Conservation (phyloP, 140 eudicot genomes). For the Stevia rebaudiana region DNA sequence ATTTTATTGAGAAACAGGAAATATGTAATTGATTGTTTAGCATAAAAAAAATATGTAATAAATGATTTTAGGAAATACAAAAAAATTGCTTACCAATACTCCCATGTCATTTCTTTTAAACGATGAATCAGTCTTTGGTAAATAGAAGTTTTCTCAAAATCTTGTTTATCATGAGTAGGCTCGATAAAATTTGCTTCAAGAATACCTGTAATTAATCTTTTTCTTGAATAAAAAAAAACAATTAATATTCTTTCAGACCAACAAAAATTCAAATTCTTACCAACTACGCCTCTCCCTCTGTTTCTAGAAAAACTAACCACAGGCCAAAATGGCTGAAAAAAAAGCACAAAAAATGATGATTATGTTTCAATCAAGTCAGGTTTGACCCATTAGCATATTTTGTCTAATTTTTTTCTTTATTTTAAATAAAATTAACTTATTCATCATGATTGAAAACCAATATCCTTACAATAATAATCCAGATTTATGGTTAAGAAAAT, state of each 20-base stretch:
- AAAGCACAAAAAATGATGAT: not conserved
- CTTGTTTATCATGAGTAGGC: slow-evolving; percentile 87
- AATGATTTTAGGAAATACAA: not conserved
- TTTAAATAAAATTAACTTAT: not conserved
- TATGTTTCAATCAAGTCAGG: not conserved
- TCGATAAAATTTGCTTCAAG: slow-evolving; percentile 78
- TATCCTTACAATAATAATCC: not conserved
- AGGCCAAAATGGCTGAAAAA: slow-evolving; percentile 74
- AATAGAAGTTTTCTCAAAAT: slow-evolving; percentile 78
- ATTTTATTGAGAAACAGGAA: too few species aligned
- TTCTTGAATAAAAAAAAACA: slow-evolving; percentile 21
- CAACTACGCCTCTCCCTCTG: slow-evolving; percentile 86
- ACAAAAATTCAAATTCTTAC: slow-evolving; percentile 39
- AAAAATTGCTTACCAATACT: slow-evolving; percentile 60
- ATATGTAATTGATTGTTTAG: too few species aligned
- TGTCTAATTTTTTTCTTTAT: not conserved
- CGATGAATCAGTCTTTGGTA: slow-evolving; percentile 70
- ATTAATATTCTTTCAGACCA: not conserved
- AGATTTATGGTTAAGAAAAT: not conserved
- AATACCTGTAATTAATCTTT: slow-evolving; percentile 42
- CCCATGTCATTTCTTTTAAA: slow-evolving; percentile 75
- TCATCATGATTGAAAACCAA: not conserved
- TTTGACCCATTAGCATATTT: not conserved
- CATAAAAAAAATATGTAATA: too few species aligned
- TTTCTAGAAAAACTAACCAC: slow-evolving; percentile 37